Evolutionary conservation across 2,329 filamentous ascomycete genomes (phyloP), one percentile per base, ranked within the genome.

Genomic region (Zymoseptoria brevis): DNA sequence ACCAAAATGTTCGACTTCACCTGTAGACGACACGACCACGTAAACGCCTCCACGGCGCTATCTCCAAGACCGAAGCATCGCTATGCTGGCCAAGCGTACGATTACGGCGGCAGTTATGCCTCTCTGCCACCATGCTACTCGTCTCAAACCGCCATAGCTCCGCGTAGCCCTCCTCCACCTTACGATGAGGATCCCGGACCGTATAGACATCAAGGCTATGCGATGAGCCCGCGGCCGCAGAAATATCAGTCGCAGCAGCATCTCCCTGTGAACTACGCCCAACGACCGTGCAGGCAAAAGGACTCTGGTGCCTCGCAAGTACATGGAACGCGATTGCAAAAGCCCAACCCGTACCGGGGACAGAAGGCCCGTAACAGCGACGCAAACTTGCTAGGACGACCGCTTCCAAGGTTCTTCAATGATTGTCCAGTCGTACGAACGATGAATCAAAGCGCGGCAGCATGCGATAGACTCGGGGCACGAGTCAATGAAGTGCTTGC

Each of bases 401-500:
- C 56, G 19, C 48, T 57, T 13, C 53, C 57, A 7, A 58, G 55
- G 19, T 50, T 54, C 26, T 52, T 57, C n/a, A 45, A 61, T 19
- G 64, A 62, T 8, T 66, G 63, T 30, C 64, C 65, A 16, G 56
- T 66, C 13, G 59, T 59, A 3, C 58, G 62, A 29, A 60, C 62
- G 8, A 64, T 78, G 56, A 75, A 70, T 57, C 75, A 72, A 62
- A 74, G 71, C 21, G 74, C 70, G 24, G 76, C 70, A 5, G 72
- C 83, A 19, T 84, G 79, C 66, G 83, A 88, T 66, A 75, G 83
- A 57, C 81, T 90, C 53, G 81, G 79, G 13, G 77, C 77, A 3
- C 84, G 84, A 56, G 81, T 92, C 61, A 82, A 89, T 70, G 75
- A 83, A 51, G 79, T 90, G 58, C 83, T 92, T 70, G 89, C 87